Evolutionary conservation across 73 alveolate genomes (phyloP).

Genomic region (Paramecium caudatum): DNA sequence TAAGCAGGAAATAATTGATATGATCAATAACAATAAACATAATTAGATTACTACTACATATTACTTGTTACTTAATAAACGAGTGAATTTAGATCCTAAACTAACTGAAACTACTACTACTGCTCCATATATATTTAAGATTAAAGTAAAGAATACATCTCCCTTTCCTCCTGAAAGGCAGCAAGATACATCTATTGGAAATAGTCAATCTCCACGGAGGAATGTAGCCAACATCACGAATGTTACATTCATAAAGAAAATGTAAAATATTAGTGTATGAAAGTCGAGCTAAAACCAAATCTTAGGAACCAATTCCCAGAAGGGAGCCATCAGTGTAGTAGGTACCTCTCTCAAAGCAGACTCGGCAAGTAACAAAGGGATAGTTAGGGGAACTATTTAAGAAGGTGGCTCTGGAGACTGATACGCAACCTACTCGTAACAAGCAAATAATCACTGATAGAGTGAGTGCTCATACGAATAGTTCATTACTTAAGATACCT

Average conservation of each 20-base stretch:
- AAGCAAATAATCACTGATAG: constrained; percentile 9
- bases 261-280: not conserved
- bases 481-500: not conserved
- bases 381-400: constrained; percentile 23
- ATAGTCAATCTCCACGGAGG: constrained; percentile 15
- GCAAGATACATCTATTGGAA: not conserved
- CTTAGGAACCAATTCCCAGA: not conserved
- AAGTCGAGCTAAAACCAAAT: not conserved
- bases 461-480: not conserved
- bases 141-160: not conserved
- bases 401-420: not conserved
- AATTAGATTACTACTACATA: constrained; percentile 91
- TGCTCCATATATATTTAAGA: not conserved
- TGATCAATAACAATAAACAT: constrained; percentile 86
- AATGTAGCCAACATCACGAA: not conserved
- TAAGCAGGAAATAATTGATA: constrained; percentile 65
- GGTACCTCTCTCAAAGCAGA: not conserved
- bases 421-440: not conserved
- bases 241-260: not conserved
- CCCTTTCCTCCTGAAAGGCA: not conserved
- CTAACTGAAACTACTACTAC: not conserved
- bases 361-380: not conserved
- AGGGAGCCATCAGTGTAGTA: not conserved
- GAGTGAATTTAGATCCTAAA: not conserved
- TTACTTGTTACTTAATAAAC: constrained; percentile 90